phyloP scores from a whole-genome alignment of 768 basidiomycete species.

The Serendipita vermifera region DNA sequence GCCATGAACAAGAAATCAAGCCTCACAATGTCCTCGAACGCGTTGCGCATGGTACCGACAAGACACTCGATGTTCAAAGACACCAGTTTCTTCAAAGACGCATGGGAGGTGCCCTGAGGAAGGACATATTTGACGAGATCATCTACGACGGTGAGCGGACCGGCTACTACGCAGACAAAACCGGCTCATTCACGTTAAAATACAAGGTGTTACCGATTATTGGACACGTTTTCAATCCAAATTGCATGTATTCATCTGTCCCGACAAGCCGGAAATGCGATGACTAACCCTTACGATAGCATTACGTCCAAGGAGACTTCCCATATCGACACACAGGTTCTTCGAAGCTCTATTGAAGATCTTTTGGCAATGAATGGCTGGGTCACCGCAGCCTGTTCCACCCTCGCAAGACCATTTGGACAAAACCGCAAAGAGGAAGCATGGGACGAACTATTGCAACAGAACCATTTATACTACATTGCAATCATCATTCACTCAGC shows the following conservation, averaged over 20 bases:
- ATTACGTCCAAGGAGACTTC: conserved; percentile 73
- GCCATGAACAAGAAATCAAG: conserved; percentile 31
- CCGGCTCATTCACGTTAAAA: not conserved
- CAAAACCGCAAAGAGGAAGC: conserved; percentile 75
- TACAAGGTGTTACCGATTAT: conserved; percentile 52
- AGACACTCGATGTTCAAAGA: conserved; percentile 74
- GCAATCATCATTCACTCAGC: conserved; percentile 95
- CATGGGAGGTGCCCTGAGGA: conserved; percentile 72
- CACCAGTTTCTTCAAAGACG: conserved; percentile 80
- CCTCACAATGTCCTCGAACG: conserved; percentile 53
- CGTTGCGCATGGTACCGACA: conserved; percentile 48
- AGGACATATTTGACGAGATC: conserved; percentile 65
- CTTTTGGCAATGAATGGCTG: conserved; percentile 93
- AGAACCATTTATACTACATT: conserved; percentile 83
- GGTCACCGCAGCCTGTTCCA: conserved; percentile 93
- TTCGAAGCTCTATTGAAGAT: conserved; percentile 81
- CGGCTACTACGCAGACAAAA: not conserved
- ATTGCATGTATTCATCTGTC: conserved; percentile 42
- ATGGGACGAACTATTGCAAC: conserved; percentile 76
- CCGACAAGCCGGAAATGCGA: not conserved
- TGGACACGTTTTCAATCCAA: conserved; percentile 90
- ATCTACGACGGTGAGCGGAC: conserved; percentile 46
- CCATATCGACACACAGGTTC: conserved; percentile 81
- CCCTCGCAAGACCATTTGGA: conserved; percentile 86
- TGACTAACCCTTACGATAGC: conserved; percentile 27